Percentiles rank a stretch among this genome's conserved stretches.
Conservation (phyloP, 805 yeast species). For the Lachancea kluyveri region DNA sequence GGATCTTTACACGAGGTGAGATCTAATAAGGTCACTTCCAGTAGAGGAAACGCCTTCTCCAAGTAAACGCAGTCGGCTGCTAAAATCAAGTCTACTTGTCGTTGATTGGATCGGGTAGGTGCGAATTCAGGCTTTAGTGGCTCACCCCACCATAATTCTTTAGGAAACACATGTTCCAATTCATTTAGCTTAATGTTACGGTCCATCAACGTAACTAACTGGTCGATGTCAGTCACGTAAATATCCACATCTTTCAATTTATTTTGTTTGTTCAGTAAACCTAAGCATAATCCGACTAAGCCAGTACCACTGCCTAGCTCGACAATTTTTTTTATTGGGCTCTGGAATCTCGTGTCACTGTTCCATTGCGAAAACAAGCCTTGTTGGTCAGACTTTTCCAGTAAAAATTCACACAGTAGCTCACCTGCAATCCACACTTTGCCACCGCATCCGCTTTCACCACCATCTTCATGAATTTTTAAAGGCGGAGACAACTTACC, state of each 20-base stretch:
- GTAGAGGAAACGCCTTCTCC: conserved; percentile 46
- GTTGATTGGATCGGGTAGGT: conserved; percentile 32
- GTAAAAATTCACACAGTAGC: conserved; percentile 40
- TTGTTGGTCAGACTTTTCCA: conserved; percentile 20
- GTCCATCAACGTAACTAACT: conserved; percentile 42
- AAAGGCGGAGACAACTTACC: conserved; percentile 34
- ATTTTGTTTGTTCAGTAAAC: conserved; percentile 16
- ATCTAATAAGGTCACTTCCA: conserved; percentile 44
- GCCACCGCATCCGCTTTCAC: conserved; percentile 59
- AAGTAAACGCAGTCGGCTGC: conserved; percentile 60
- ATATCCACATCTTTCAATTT: conserved; percentile 29
- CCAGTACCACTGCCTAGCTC: conserved; percentile 61
- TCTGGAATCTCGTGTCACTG: conserved; percentile 8
- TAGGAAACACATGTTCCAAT: conserved; percentile 35
- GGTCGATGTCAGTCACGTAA: conserved; percentile 44
- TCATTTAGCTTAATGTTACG: conserved; percentile 39
- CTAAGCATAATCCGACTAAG: conserved; percentile 40
- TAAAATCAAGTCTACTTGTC: conserved; percentile 38
- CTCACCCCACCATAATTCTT: conserved; percentile 40
- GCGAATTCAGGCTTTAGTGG: conserved; percentile 6
- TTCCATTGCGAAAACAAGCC: conserved; percentile 1
- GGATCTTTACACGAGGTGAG: conserved; percentile 32
- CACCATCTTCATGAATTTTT: conserved; percentile 48
- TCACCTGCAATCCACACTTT: conserved; percentile 59
- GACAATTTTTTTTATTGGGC: conserved; percentile 29